Percentiles rank a stretch among this genome's conserved stretches.
phyloP scores from a whole-genome alignment of 371 early-diverging fungal genomes.

The Paraphysoderma sedebokerense region DNA sequence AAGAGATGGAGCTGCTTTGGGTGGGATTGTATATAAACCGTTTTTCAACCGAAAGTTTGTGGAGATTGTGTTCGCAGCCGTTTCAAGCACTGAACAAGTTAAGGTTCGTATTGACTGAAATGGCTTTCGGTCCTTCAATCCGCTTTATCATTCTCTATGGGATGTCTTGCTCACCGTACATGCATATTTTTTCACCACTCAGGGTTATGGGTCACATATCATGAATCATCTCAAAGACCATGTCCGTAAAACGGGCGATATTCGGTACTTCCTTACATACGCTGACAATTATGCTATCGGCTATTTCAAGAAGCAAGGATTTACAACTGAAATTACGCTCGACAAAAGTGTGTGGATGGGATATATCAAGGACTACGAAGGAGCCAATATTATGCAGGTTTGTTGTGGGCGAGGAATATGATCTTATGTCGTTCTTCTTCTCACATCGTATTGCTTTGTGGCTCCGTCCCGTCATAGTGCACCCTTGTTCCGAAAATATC shows the following conservation, averaged over 20 bases:
- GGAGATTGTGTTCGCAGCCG: conserved; percentile 99
- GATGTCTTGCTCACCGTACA: neutral
- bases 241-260: conserved; percentile 43
- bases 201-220: conserved; percentile 85
- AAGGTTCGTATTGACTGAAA: conserved; percentile 42
- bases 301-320: conserved; percentile 99
- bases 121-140: conserved; percentile 4
- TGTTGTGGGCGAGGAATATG: neutral
- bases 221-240: conserved; percentile 91
- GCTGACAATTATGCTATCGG: conserved; percentile 99
- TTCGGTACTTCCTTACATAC: conserved; percentile 90
- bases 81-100: conserved; percentile 86
- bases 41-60: conserved; percentile 82
- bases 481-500: conserved; percentile 39
- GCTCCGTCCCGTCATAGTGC: conserved; percentile 22
- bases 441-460: conserved; percentile 5
- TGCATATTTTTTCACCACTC: conserved; percentile 1
- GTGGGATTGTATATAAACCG: conserved; percentile 92
- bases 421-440: neutral
- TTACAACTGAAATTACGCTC: conserved; percentile 87
- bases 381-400: conserved; percentile 97
- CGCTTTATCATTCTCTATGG: neutral
- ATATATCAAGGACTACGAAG: conserved; percentile 99
- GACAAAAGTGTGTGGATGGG: conserved; percentile 92
- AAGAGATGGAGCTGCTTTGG: conserved; percentile 49